Evolutionary conservation across 768 basidiomycete species (phyloP).

Genomic region (Agaricus subrufescens): DNA sequence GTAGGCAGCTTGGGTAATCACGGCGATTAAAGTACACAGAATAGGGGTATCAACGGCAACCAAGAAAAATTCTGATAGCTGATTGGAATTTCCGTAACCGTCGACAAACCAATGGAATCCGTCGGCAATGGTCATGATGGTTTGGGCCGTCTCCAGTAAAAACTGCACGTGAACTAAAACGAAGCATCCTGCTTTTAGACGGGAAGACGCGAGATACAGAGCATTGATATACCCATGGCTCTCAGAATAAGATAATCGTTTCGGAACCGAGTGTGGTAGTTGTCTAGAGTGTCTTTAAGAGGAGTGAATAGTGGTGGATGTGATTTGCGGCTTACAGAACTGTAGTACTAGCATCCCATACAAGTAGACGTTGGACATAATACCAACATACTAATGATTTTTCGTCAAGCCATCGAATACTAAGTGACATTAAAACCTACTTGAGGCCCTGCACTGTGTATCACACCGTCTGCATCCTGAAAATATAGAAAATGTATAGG

Average conservation of each 20-base stretch:
- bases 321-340: neutral
- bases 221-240: neutral
- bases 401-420: too few relatives aligned
- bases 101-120: conserved; percentile 9
- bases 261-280: neutral
- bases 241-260: conserved; percentile 5
- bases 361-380: neutral
- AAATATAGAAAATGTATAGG: too few relatives aligned
- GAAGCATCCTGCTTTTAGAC: neutral
- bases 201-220: neutral
- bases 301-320: neutral
- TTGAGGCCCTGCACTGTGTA: too few relatives aligned
- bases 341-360: conserved; percentile 5
- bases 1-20: neutral
- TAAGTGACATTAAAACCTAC: too few relatives aligned
- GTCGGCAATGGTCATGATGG: neutral
- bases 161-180: conserved; percentile 1
- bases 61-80: neutral
- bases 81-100: neutral
- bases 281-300: neutral
- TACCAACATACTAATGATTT: too few relatives aligned
- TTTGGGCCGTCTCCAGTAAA: conserved; percentile 2
- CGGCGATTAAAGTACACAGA: neutral
- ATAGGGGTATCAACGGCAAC: neutral
- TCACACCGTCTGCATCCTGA: too few relatives aligned